A percentile compares a stretch with the other conserved stretches of the same genome.
phyloP scores from a whole-genome alignment of 768 basidiomycete genomes.

The Naganishia friedmannii region DNA sequence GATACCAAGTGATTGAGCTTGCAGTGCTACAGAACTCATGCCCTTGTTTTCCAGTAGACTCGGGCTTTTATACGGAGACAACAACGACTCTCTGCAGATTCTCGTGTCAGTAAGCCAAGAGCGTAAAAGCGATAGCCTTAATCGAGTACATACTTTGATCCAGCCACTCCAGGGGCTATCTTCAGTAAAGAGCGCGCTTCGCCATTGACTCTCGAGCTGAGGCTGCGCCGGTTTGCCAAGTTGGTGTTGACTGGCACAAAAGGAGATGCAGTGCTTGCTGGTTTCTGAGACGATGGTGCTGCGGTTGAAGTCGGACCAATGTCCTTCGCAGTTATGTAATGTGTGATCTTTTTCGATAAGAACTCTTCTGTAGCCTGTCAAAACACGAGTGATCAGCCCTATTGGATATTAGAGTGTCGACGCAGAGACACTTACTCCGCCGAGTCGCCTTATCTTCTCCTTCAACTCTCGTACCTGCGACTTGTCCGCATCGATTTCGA shows the following conservation, averaged over 20 bases:
- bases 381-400: not conserved
- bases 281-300: not conserved
- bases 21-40: constrained; percentile 56
- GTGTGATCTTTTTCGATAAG: constrained; percentile 81
- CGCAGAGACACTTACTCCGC: constrained; percentile 68
- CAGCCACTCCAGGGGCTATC: not conserved
- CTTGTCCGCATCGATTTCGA: constrained; percentile 58
- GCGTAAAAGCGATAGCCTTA: not conserved
- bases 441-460: constrained; percentile 64
- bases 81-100: not conserved
- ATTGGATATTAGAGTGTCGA: not conserved
- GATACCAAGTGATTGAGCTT: constrained; percentile 68
- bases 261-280: not conserved
- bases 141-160: not conserved
- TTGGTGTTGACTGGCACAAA: not conserved
- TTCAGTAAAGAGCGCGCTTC: constrained; percentile 13
- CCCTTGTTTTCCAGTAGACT: not conserved
- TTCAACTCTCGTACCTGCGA: constrained; percentile 55
- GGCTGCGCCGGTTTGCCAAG: constrained; percentile 10
- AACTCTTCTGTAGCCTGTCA: constrained; percentile 76
- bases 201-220: constrained; percentile 7
- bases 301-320: constrained; percentile 31
- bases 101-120: not conserved
- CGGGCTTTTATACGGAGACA: constrained; percentile 15
- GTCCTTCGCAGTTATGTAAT: constrained; percentile 65